These are phyloP conservation scores for Lachancea kluyveri DNA, from an alignment of 805 yeast species.

Conservation along the genomic window DNA sequence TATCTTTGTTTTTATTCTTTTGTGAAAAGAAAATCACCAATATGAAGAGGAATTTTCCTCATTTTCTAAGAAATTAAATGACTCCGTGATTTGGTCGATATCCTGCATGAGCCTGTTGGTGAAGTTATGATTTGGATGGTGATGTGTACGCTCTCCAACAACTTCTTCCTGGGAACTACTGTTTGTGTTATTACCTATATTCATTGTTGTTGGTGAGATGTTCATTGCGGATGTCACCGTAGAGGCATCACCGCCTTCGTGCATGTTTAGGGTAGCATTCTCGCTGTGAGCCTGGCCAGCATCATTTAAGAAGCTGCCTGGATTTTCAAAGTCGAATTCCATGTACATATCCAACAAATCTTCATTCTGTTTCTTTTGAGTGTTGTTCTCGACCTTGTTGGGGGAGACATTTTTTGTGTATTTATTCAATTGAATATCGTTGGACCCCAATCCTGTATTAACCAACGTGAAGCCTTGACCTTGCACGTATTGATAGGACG, in stretches of 20 bases:
- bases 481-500: constrained; percentile 8
- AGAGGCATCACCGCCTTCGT: constrained; percentile 7
- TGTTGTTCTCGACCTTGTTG: too few species aligned
- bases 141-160: constrained; percentile 3
- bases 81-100: constrained; percentile 8
- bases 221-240: constrained; percentile 9
- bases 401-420: too few species aligned
- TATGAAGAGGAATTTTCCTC: too few species aligned
- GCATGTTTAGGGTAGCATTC: neutral
- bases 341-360: constrained; percentile 16
- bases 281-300: constrained; percentile 1
- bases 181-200: constrained; percentile 2
- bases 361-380: constrained; percentile 5
- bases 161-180: constrained; percentile 5
- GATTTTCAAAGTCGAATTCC: constrained; percentile 24
- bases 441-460: too few species aligned
- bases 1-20: too few species aligned
- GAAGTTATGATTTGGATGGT: constrained; percentile 5
- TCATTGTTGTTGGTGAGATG: constrained; percentile 10
- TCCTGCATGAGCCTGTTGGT: constrained; percentile 10
- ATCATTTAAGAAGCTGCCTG: constrained; percentile 8
- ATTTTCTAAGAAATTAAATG: constrained; percentile 7
- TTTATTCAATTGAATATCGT: too few species aligned
- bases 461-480: constrained; percentile 8
- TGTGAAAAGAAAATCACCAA: too few species aligned